phyloP scores from a whole-genome alignment of 192 early-diverging fungal species.

The Backusella tarrabulga region DNA sequence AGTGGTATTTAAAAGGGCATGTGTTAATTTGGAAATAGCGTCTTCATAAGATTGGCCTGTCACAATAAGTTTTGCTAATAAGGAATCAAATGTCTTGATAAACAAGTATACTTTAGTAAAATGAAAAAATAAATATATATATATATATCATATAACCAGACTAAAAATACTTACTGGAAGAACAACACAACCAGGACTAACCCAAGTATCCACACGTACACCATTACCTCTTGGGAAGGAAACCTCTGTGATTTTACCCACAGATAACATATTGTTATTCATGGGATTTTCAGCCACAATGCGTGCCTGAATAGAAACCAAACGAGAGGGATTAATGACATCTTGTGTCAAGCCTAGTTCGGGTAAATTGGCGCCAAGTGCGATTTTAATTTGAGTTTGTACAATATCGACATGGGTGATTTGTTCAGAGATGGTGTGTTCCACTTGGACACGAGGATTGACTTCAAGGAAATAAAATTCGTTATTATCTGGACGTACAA shows the following conservation, averaged over 20 bases:
- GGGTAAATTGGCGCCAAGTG: constrained; percentile 20
- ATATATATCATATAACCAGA: not conserved
- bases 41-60: constrained; percentile 72
- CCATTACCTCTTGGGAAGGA: constrained; percentile 87
- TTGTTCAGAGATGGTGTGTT: constrained; percentile 96
- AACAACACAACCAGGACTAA: constrained; percentile 53
- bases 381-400: constrained; percentile 42
- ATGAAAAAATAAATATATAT: not conserved
- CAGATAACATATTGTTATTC: constrained; percentile 40
- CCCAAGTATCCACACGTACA: constrained; percentile 69
- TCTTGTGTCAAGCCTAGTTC: constrained; percentile 69
- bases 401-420: constrained; percentile 87
- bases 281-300: constrained; percentile 94
- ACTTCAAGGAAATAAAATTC: constrained; percentile 96
- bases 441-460: constrained; percentile 93
- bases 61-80: constrained; percentile 94
- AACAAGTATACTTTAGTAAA: not conserved
- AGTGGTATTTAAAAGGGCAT: constrained; percentile 9
- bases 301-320: constrained; percentile 89
- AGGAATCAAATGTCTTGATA: constrained; percentile 75
- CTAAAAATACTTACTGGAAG: constrained; percentile 63
- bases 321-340: constrained; percentile 63
- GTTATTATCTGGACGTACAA: constrained; percentile 74
- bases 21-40: constrained; percentile 50
- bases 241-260: constrained; percentile 35